phyloP scores from a whole-genome alignment of 108 stramenopile genomes.

The Nitzschia inconspicua region DNA sequence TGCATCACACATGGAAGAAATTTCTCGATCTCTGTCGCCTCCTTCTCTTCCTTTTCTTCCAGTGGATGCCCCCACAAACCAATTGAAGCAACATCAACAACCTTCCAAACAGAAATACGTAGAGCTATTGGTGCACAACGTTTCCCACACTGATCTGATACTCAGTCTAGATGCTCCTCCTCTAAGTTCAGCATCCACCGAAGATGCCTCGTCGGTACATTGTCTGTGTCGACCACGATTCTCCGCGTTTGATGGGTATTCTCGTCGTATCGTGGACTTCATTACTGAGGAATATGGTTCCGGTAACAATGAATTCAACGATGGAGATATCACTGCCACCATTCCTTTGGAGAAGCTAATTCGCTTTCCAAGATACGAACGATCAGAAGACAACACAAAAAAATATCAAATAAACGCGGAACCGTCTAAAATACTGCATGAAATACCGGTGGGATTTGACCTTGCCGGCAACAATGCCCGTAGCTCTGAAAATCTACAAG shows the following conservation, averaged over 20 bases:
- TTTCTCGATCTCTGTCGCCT: no score
- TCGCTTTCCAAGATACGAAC: slow-evolving; percentile 69
- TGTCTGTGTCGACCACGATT: slow-evolving; percentile 76
- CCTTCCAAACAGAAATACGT: slow-evolving; percentile 38
- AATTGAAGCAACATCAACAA: neutral
- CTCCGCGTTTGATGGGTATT: slow-evolving; percentile 77
- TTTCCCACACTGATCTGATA: slow-evolving; percentile 92
- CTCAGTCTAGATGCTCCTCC: slow-evolving; percentile 51
- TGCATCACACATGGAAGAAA: neutral
- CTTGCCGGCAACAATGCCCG: neutral
- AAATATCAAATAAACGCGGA: slow-evolving; percentile 9
- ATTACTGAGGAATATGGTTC: slow-evolving; percentile 18
- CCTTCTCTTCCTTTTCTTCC: no score
- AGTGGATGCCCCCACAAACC: neutral
- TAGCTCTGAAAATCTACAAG: neutral
- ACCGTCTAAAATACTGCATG: slow-evolving; percentile 46
- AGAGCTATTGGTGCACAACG: slow-evolving; percentile 91
- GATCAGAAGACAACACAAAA: slow-evolving; percentile 33
- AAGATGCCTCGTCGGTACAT: slow-evolving; percentile 5
- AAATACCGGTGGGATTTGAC: slow-evolving; percentile 62
- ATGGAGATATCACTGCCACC: neutral
- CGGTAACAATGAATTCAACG: neutral
- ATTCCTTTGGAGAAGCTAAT: slow-evolving; percentile 8
- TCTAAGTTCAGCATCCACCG: neutral
- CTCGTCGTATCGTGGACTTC: slow-evolving; percentile 37